phyloP scores from a whole-genome alignment of 805 yeast genomes.

The Candida piceae region DNA sequence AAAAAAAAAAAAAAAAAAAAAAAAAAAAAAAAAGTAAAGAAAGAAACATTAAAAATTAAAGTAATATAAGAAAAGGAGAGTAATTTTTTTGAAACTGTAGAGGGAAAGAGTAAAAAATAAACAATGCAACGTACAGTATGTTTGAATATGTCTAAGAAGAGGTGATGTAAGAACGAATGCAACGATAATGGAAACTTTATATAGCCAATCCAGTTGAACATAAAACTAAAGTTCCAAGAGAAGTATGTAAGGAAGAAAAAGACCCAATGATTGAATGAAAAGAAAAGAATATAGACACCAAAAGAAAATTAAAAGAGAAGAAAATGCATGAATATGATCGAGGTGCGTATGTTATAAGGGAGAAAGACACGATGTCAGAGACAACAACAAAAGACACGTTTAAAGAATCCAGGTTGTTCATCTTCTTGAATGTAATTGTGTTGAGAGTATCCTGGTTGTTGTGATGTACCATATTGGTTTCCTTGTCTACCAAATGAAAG shows the following conservation, averaged over 20 bases:
- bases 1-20: neutral
- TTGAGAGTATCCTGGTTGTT: neutral
- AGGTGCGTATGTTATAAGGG: too few species aligned
- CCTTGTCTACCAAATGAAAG: constrained; percentile 2
- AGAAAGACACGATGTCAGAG: neutral
- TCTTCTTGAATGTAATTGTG: constrained; percentile 6
- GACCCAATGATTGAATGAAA: too few species aligned
- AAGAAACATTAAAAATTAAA: neutral
- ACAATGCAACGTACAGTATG: too few species aligned
- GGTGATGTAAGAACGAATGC: too few species aligned
- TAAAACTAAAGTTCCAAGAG: neutral
- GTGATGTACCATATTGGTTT: constrained; percentile 1
- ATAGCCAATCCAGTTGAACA: neutral
- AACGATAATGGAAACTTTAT: neutral
- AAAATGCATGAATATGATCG: too few species aligned
- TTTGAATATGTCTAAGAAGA: too few species aligned
- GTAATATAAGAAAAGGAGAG: neutral
- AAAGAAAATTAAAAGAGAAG: too few species aligned
- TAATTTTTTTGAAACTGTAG: too few species aligned
- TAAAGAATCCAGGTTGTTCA: constrained; percentile 4
- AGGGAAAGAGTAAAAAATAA: neutral
- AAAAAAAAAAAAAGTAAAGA: neutral
- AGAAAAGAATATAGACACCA: too few species aligned
- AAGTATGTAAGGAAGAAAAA: neutral
- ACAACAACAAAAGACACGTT: constrained; percentile 10